Percentiles rank a stretch among this genome's conserved stretches.
Evolutionary conservation across 768 basidiomycete genomes (phyloP).

Genomic region (Dictyophora rubrovolvata): DNA sequence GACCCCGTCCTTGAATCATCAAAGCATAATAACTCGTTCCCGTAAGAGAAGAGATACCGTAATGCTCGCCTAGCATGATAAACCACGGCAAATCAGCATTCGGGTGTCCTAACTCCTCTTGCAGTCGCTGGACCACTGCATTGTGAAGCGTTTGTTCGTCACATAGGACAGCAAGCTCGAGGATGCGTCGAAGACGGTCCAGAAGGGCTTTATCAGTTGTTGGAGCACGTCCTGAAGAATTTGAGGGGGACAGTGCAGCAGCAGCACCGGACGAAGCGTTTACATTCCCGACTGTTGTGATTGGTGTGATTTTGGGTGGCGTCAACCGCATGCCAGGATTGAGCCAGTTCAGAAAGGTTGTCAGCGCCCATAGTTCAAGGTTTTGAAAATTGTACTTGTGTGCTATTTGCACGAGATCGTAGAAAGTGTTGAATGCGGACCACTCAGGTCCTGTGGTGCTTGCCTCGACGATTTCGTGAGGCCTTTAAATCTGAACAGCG

Average conservation of each 20-base stretch:
- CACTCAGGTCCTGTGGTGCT: constrained; percentile 22
- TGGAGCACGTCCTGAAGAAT: constrained; percentile 18
- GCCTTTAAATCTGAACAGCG: constrained; percentile 30
- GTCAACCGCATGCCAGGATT: constrained; percentile 33
- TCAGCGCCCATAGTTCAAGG: constrained; percentile 64
- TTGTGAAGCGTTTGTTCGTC: not conserved
- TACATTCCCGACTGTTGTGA: constrained; percentile 23
- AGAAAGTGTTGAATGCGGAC: constrained; percentile 42
- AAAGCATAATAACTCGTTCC: constrained; percentile 11
- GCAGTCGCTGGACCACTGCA: constrained; percentile 33
- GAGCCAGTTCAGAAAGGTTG: constrained; percentile 61
- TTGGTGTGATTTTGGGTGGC: constrained; percentile 38
- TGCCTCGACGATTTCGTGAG: constrained; percentile 46
- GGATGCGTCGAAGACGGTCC: constrained; percentile 30
- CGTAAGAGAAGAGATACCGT: constrained; percentile 16
- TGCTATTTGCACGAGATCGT: constrained; percentile 54
- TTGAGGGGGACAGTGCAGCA: constrained; percentile 25
- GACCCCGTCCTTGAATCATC: constrained; percentile 21
- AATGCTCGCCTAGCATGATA: constrained; percentile 28
- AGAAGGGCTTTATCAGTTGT: constrained; percentile 2
- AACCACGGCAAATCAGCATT: constrained; percentile 37
- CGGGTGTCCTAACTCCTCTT: constrained; percentile 53
- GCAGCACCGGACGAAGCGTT: constrained; percentile 19
- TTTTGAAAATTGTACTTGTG: constrained; percentile 71
- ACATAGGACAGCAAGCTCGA: constrained; percentile 42